Percentiles rank a stretch among this genome's conserved stretches.
Conservation (phyloP, 345 rosid species). For the Isatis tinctoria region DNA sequence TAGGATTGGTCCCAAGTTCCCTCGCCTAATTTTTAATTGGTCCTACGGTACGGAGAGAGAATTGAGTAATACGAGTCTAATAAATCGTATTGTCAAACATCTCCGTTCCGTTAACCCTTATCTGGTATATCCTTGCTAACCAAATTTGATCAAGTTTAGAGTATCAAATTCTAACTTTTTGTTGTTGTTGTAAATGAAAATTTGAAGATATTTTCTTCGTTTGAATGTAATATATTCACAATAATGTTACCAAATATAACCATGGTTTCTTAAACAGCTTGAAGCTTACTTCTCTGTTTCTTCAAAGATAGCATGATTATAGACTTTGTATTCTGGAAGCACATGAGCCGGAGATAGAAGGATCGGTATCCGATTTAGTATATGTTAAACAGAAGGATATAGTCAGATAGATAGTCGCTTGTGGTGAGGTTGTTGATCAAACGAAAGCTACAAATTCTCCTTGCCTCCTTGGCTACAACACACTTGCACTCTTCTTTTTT, state of each 20-base stretch:
- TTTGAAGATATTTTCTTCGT: background rate
- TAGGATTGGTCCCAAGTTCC: background rate
- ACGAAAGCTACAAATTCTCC: background rate
- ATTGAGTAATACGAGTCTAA: background rate
- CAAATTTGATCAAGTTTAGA: background rate
- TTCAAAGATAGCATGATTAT: background rate
- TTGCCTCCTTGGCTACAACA: background rate
- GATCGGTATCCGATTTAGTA: background rate
- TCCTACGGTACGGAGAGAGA: background rate
- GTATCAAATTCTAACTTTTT: background rate
- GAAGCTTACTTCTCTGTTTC: too few species aligned
- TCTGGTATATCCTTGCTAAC: background rate
- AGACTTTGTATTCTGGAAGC: background rate
- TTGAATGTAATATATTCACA: background rate
- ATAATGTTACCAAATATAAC: too few species aligned
- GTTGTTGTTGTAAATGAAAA: background rate
- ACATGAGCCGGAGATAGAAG: too few species aligned
- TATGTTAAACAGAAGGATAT: background rate
- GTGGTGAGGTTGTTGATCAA: too few species aligned
- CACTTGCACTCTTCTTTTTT: too few species aligned
- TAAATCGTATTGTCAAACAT: background rate
- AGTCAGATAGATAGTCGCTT: background rate
- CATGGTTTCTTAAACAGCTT: too few species aligned
- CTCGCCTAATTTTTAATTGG: background rate
- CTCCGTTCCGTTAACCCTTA: background rate